Conservation (phyloP, 73 alveolate genomes). For the Symbiodinium natans region DNA sequence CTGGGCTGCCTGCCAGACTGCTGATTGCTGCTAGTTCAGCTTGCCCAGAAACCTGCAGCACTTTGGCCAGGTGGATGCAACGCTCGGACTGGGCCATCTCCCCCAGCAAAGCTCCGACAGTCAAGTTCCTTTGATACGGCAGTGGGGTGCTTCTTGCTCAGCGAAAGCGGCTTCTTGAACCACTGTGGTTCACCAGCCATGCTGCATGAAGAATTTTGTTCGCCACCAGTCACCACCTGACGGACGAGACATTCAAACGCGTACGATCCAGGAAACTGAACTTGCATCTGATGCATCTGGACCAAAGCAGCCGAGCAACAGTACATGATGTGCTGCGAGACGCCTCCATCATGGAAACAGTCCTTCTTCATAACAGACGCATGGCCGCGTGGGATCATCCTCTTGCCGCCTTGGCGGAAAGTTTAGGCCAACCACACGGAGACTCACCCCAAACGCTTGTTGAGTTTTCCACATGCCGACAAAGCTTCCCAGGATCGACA, state of each 20-base stretch:
- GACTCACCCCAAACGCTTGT: too few species aligned
- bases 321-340: slow-evolving; percentile 74
- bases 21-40: too few species aligned
- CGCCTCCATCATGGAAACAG: slow-evolving; percentile 70
- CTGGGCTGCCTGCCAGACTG: too few species aligned
- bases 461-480: too few species aligned
- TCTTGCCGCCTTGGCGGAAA: slow-evolving; percentile 49
- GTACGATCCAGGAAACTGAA: too few species aligned
- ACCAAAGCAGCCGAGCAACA: not conserved
- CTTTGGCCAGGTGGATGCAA: slow-evolving; percentile 62
- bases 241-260: not conserved
- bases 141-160: too few species aligned
- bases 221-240: slow-evolving; percentile 93
- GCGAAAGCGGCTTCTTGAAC: too few species aligned
- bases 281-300: not conserved
- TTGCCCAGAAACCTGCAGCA: slow-evolving; percentile 44
- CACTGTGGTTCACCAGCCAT: not conserved
- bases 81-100: slow-evolving; percentile 65
- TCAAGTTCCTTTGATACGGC: slow-evolving; percentile 23
- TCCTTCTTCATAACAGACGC: slow-evolving; percentile 74
- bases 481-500: slow-evolving; percentile 53
- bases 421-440: not conserved
- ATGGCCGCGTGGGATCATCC: slow-evolving; percentile 77
- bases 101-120: slow-evolving; percentile 60
- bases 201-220: slow-evolving; percentile 63